Base-by-base conservation (phyloP, 2,329 filamentous ascomycete genomes). In the Nemania sp. region DNA sequence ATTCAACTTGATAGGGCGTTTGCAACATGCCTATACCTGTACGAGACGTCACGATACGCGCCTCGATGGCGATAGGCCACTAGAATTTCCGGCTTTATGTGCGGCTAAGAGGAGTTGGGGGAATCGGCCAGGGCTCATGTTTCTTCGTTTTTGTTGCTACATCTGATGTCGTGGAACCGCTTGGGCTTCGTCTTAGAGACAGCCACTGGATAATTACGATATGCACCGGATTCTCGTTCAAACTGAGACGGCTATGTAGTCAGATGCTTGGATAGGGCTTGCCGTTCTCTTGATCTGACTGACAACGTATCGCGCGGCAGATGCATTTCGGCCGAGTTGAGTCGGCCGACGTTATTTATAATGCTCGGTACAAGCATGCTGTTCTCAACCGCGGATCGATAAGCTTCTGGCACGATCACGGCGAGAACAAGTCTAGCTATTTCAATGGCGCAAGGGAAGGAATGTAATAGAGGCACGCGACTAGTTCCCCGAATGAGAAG, bases 1-100 rank as follows among this genome's bases (percentile, higher is more conserved):
- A 49, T 63, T 49, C 51, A 62, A 57, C 51, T 64, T 61, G 42
- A 54, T 55, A 60, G 52, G 52, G 57, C 59, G 59, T 57, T 61
- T 57, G 64, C 57, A 64, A 64, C 64, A 62, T 68, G 67, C 44
- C 42, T 46, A 68, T 64, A 64, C 62, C 61, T 64, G 61, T 66
- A 70, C 59, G 64, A 66, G 61, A 63, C 64, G 54, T 61, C 57
- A 65, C 52, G 60, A 68, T 56, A 63, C 50, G 55, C 52, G 59
- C 56, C 61, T 54, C 52, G 57, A 55, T 47, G 59, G 53, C 63
- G n/a, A 61, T 61, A 33, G 49, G 61, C 51, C 49, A 59, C 52
- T 55, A 64, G 54, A 62, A 49, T 54, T 57, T 55, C 58, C 61
- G 58, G 47, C 60, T 56, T 49, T 14, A 63, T 49, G 62, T 61